Conservation (phyloP, 1,284 basidiomycete species). For the Austroboletus rostrupii region DNA sequence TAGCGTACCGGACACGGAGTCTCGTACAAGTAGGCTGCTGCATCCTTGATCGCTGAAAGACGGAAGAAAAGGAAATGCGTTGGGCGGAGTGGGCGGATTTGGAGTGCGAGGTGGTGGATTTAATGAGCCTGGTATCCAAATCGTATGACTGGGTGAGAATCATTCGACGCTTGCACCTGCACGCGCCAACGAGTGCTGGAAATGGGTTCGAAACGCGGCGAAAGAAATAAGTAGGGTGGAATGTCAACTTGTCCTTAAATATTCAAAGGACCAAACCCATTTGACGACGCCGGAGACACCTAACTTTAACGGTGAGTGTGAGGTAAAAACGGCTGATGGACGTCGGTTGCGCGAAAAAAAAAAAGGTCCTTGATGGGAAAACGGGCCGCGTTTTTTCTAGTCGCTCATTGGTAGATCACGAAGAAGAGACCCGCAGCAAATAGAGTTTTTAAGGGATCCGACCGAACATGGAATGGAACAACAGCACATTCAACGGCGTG, state of each 20-base stretch:
- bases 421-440: constrained; percentile 16
- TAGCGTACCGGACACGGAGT: constrained; percentile 32
- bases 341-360: constrained; percentile 27
- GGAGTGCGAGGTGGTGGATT: constrained; percentile 25
- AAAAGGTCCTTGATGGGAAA: constrained; percentile 28
- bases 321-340: constrained; percentile 31
- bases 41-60: constrained; percentile 27
- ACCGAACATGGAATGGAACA: constrained; percentile 3
- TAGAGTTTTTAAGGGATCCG: constrained; percentile 32
- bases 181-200: constrained; percentile 12
- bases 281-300: constrained; percentile 21
- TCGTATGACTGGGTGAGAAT: constrained; percentile 23
- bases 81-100: constrained; percentile 17
- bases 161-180: constrained; percentile 20
- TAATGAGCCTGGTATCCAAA: constrained; percentile 26
- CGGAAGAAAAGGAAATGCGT: constrained; percentile 8
- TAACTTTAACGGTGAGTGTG: constrained; percentile 31
- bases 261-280: constrained; percentile 15
- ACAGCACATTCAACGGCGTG: constrained; percentile 1
- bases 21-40: constrained; percentile 45
- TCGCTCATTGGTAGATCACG: constrained; percentile 27
- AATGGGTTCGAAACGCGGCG: constrained; percentile 8
- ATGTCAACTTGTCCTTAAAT: constrained; percentile 30
- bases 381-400: constrained; percentile 8
- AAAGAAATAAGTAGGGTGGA: constrained; percentile 7